These are phyloP conservation scores for Priceomyces haplophilus DNA, from an alignment of 805 yeast species.

Conservation along the genomic window DNA sequence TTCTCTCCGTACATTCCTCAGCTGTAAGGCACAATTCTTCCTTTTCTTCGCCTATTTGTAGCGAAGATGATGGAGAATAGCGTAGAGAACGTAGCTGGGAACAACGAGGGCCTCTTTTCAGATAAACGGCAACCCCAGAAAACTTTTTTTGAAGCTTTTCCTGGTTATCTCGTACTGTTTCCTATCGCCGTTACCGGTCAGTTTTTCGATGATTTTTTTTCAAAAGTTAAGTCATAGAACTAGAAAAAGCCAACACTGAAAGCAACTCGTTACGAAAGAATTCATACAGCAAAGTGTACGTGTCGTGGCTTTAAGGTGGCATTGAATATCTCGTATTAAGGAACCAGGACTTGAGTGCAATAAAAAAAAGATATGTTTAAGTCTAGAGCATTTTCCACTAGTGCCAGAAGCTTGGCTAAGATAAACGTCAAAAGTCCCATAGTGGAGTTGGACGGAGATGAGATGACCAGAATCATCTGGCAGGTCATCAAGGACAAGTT, in stretches of 20 bases:
- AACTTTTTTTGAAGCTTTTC: too few species aligned
- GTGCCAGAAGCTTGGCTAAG: slow-evolving; percentile 29
- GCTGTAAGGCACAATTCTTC: too few species aligned
- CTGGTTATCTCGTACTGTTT: neutral
- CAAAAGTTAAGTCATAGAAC: neutral
- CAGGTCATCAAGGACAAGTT: slow-evolving; percentile 65
- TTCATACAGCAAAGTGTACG: too few species aligned
- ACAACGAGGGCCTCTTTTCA: too few species aligned
- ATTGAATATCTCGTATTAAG: neutral
- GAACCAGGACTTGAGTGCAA: neutral
- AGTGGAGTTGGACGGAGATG: slow-evolving; percentile 83
- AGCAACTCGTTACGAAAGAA: neutral
- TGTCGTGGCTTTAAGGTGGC: too few species aligned
- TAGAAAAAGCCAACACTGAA: neutral
- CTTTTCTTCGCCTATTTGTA: too few species aligned
- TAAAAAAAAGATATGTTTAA: neutral
- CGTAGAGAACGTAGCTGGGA: too few species aligned
- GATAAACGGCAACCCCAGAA: too few species aligned
- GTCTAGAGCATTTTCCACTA: slow-evolving; percentile 7
- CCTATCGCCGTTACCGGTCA: neutral
- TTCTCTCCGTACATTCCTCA: too few species aligned
- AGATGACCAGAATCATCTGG: slow-evolving; percentile 86
- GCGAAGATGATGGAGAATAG: too few species aligned
- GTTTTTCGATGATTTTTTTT: neutral
- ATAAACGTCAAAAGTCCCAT: slow-evolving; percentile 70